Conservation (phyloP, 2,329 filamentous ascomycete genomes). For the Mariannaea elegans region DNA sequence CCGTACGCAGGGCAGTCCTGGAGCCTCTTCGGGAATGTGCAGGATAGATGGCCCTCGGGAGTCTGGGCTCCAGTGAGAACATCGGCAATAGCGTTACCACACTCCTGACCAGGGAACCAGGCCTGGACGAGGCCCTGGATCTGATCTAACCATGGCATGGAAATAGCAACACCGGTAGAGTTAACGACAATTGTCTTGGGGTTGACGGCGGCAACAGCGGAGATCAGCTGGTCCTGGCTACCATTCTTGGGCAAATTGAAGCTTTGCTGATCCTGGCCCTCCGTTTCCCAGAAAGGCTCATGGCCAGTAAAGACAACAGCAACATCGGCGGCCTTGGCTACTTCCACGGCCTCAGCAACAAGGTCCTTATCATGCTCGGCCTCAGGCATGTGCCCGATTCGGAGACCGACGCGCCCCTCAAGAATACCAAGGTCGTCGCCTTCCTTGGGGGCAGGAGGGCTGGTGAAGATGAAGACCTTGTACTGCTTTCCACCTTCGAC, state of each 20-base stretch:
- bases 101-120: constrained; percentile 78
- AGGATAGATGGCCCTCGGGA: constrained; percentile 70
- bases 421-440: constrained; percentile 43
- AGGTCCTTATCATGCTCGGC: constrained; percentile 48
- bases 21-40: constrained; percentile 67
- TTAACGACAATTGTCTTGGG: constrained; percentile 68
- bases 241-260: constrained; percentile 70
- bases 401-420: constrained; percentile 43
- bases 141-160: constrained; percentile 63
- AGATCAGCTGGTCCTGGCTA: constrained; percentile 68
- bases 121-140: constrained; percentile 70
- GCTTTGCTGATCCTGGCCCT: constrained; percentile 77
- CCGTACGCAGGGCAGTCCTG: constrained; percentile 73
- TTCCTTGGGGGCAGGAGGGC: constrained; percentile 37
- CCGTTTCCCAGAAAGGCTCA: constrained; percentile 56
- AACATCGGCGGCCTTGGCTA: constrained; percentile 68
- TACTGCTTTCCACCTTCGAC: constrained; percentile 43
- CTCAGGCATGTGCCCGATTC: constrained; percentile 44
- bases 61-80: constrained; percentile 71
- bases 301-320: constrained; percentile 66
- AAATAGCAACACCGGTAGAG: constrained; percentile 71
- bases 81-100: constrained; percentile 73
- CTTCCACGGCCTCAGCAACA: constrained; percentile 60
- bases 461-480: constrained; percentile 42
- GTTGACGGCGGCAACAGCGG: constrained; percentile 64